Evolutionary conservation across 2,329 filamentous ascomycete species (phyloP).

Genomic region (Trichoderma sp.): DNA sequence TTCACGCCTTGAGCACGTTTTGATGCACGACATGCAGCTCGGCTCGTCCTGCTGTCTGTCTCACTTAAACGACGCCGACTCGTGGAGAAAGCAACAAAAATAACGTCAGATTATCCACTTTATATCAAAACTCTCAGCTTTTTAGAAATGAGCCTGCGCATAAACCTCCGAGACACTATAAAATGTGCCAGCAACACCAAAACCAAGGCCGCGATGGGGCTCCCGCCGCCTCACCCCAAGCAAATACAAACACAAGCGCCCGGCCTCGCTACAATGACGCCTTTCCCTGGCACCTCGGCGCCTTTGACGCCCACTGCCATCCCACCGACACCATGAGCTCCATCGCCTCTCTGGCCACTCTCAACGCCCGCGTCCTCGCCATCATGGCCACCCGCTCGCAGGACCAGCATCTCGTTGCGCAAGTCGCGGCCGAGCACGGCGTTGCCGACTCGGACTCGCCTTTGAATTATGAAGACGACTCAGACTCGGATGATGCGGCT

Average conservation of each 20-base stretch:
- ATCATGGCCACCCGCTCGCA: conserved; percentile 77
- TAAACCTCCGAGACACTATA: background rate
- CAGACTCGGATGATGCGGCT: too few species aligned
- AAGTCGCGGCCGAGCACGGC: conserved; percentile 60
- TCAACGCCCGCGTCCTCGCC: conserved; percentile 67
- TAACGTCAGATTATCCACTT: background rate
- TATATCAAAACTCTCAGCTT: background rate
- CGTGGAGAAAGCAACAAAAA: background rate
- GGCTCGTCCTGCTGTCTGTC: background rate
- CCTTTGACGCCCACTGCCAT: conserved; percentile 82
- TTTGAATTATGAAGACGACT: background rate
- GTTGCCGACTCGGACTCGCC: conserved; percentile 35
- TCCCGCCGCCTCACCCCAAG: background rate
- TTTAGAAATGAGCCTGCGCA: background rate
- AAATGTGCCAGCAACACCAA: conserved; percentile 23
- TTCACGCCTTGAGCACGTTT: background rate
- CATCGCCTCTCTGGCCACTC: conserved; percentile 58
- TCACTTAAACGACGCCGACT: background rate
- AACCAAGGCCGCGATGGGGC: background rate
- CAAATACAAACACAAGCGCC: background rate
- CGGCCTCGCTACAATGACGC: conserved; percentile 28
- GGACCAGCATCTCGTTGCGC: conserved; percentile 72
- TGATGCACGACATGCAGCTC: background rate
- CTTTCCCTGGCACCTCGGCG: conserved; percentile 70
- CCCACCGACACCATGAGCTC: conserved; percentile 75